These are phyloP conservation scores for Hemileia vastatrix DNA, from an alignment of 1,284 basidiomycete species.

Conservation along the genomic window DNA sequence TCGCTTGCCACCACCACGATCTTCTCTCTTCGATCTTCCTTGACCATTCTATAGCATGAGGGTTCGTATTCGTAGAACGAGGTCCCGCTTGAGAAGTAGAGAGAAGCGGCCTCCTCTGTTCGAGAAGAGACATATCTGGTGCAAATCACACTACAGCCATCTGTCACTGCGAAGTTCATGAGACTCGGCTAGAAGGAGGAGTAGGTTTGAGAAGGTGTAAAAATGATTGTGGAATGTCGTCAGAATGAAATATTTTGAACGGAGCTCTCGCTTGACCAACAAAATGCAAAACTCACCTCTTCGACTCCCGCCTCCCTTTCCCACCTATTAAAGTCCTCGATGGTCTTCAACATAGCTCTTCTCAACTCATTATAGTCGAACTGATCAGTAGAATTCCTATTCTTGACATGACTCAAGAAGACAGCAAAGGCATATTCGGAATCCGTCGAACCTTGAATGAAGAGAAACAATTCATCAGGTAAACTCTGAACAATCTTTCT, in stretches of 20 bases:
- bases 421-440: constrained; percentile 38
- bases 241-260: no score
- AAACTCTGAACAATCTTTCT: constrained; percentile 31
- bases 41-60: background rate
- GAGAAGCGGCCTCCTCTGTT: constrained; percentile 2
- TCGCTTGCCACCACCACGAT: constrained; percentile 51
- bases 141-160: background rate
- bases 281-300: no score
- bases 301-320: constrained; percentile 32
- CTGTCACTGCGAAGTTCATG: background rate
- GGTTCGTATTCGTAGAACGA: background rate
- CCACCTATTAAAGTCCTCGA: constrained; percentile 36
- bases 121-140: background rate
- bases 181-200: no score
- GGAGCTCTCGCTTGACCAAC: no score
- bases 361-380: constrained; percentile 32
- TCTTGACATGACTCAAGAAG: constrained; percentile 33
- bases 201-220: no score
- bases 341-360: constrained; percentile 36
- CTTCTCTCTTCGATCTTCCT: background rate
- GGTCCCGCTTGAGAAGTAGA: background rate
- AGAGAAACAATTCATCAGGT: constrained; percentile 35
- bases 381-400: constrained; percentile 26
- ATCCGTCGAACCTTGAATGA: constrained; percentile 39
- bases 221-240: no score